Evolutionary conservation across 371 early-diverging fungal species (phyloP), one percentile per base, ranked within the genome.

Genomic region (Parasitella parasitica): DNA sequence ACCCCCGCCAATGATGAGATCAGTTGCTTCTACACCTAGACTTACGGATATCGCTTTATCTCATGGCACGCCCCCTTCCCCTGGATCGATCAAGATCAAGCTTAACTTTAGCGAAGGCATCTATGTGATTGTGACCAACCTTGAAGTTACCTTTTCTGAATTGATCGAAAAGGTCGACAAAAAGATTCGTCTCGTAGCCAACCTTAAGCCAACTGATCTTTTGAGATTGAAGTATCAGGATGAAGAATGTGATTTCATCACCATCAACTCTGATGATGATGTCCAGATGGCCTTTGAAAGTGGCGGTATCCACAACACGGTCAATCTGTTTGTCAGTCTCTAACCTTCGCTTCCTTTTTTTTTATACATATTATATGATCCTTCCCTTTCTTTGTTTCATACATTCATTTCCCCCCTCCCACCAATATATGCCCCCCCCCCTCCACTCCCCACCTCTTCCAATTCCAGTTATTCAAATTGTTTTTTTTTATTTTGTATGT

Each of bases 201-300:
- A 85, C 59, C 59, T 72, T 2, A 59, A 65, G 13, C 63, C 80
- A 13, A 57, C 76, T 34, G 66, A 76, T 52, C n/a, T 64, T 13
- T 57, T 96, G 35, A 83, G 88, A 39, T 83, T 96, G 51, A 86
- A 89, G 64, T 97, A 96, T 70, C 84, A 86, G 70, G 96, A 97
- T 69, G 96, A 95, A 71, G 96, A 95, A 61, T 91, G 93, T 50
- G 96, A 97, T 65, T 82, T 86, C 62, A 87, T 95, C 24, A 87
- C 86, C 28, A 87, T 97, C 64, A 88, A 89, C 59, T 88, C 86
- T 13, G 91, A 95, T 63, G 95, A 94, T 39, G 97, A 97, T 66
- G 89, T 97, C 22, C 87, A 83, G 50, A 76, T 95, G 87, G 95
- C 96, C 2, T 92, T 96, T 76, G 95, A 94, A 72, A 83, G 83